A percentile compares a stretch with the other conserved stretches of the same genome.
phyloP scores from a whole-genome alignment of 1,284 basidiomycete genomes.

The Leccinum angustisporum region DNA sequence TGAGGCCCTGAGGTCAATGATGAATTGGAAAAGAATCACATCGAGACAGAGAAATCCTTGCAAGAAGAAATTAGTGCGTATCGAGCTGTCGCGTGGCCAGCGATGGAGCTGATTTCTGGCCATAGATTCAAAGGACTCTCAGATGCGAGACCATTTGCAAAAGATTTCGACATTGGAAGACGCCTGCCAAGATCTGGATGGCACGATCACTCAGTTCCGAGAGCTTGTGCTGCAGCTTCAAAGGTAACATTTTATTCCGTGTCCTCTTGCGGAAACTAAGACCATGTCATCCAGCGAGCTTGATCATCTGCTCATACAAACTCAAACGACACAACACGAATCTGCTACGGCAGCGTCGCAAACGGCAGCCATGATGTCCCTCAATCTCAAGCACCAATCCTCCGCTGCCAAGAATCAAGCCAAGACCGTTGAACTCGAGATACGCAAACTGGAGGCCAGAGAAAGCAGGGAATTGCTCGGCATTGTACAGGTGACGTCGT shows the following conservation, averaged over 20 bases:
- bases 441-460: conserved; percentile 79
- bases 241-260: conserved; percentile 46
- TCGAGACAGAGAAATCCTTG: conserved; percentile 91
- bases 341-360: conserved; percentile 75
- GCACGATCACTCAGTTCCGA: conserved; percentile 86
- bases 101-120: conserved; percentile 1
- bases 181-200: conserved; percentile 79
- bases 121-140: conserved; percentile 67
- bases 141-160: conserved; percentile 65
- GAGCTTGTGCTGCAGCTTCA: conserved; percentile 86
- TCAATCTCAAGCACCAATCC: conserved; percentile 91
- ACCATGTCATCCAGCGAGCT: conserved; percentile 63
- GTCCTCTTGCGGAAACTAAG: not conserved
- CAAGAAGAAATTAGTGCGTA: conserved; percentile 84
- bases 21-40: conserved; percentile 95
- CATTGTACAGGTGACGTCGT: conserved; percentile 62
- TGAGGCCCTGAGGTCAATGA: conserved; percentile 95
- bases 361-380: conserved; percentile 82
- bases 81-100: not conserved
- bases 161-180: conserved; percentile 75
- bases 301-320: conserved; percentile 76
- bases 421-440: conserved; percentile 83
- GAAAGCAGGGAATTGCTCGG: conserved; percentile 77
- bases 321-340: conserved; percentile 80
- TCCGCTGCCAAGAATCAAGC: conserved; percentile 87